These are phyloP conservation scores for Chaetomium sp. DNA, from an alignment of 2,329 filamentous ascomycete genomes.

Conservation along the genomic window DNA sequence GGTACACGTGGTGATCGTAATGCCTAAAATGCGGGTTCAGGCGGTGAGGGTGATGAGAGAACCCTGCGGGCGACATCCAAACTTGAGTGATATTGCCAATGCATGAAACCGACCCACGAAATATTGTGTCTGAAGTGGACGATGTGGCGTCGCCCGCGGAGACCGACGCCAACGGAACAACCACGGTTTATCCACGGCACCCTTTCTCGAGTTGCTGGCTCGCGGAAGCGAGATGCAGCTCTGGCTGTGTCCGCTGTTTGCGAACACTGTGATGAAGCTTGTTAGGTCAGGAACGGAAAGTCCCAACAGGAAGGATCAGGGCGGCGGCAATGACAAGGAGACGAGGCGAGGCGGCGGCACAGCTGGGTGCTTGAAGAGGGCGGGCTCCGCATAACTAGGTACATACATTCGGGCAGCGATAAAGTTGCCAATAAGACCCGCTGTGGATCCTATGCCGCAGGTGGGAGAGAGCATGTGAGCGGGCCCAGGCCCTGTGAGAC, in stretches of 20 bases:
- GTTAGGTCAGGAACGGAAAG: neutral
- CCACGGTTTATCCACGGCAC: neutral
- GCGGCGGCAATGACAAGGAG: neutral
- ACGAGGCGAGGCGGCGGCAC: slow-evolving; percentile 17
- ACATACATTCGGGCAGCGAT: no score
- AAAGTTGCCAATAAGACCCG: slow-evolving; percentile 6
- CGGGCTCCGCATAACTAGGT: neutral
- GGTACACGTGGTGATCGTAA: slow-evolving; percentile 10
- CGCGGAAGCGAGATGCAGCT: neutral
- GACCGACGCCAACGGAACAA: neutral
- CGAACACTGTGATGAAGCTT: slow-evolving; percentile 1
- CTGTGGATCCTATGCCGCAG: slow-evolving; percentile 15
- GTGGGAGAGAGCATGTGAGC: slow-evolving; percentile 7
- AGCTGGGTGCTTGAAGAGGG: neutral
- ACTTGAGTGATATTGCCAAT: neutral
- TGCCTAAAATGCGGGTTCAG: neutral
- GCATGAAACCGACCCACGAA: neutral
- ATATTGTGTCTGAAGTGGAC: neutral
- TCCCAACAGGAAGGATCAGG: slow-evolving; percentile 4
- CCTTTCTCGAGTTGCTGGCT: neutral
- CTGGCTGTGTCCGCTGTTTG: neutral
- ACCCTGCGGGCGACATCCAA: neutral
- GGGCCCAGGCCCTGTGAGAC: slow-evolving; percentile 4
- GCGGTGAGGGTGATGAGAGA: neutral
- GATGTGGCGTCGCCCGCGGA: neutral